Conservation (phyloP, 306 rosid species). For the Purshia tridentata region DNA sequence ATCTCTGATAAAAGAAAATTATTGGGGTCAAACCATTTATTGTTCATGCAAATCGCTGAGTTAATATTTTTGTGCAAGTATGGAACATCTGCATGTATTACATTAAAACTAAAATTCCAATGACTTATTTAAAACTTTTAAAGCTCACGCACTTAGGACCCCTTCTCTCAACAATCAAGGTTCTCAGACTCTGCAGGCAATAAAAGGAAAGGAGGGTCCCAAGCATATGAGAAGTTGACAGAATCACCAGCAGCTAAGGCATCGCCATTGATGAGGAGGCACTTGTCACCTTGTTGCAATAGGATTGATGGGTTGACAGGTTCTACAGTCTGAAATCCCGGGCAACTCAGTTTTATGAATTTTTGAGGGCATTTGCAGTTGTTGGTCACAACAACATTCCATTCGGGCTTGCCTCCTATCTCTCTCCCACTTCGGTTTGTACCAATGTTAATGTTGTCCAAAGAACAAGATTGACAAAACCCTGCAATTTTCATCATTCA, state of each 20-base stretch:
- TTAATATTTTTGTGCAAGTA: too few relatives aligned
- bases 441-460: conserved; percentile 46
- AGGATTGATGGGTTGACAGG: conserved; percentile 33
- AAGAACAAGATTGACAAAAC: conserved; percentile 26
- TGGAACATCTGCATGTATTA: too few relatives aligned
- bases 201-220: conserved; percentile 38
- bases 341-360: conserved; percentile 29
- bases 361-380: conserved; percentile 43
- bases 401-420: conserved; percentile 44
- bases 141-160: too few relatives aligned
- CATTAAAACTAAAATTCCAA: too few relatives aligned
- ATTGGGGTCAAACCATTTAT: too few relatives aligned
- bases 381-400: conserved; percentile 59
- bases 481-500: conserved; percentile 35
- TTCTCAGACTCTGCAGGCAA: too few relatives aligned
- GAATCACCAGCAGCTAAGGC: conserved; percentile 10
- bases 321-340: conserved; percentile 42
- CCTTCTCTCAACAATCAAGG: too few relatives aligned
- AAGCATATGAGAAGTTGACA: conserved; percentile 52
- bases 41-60: too few relatives aligned
- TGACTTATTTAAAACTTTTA: too few relatives aligned
- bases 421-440: conserved; percentile 46
- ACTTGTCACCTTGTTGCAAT: conserved; percentile 26
- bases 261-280: conserved; percentile 43
- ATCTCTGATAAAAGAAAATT: too few relatives aligned